A percentile compares a stretch with the other conserved stretches of the same genome.
Evolutionary conservation across 495 filamentous ascomycete genomes (phyloP).

Genomic region (Neurospora intermedia): DNA sequence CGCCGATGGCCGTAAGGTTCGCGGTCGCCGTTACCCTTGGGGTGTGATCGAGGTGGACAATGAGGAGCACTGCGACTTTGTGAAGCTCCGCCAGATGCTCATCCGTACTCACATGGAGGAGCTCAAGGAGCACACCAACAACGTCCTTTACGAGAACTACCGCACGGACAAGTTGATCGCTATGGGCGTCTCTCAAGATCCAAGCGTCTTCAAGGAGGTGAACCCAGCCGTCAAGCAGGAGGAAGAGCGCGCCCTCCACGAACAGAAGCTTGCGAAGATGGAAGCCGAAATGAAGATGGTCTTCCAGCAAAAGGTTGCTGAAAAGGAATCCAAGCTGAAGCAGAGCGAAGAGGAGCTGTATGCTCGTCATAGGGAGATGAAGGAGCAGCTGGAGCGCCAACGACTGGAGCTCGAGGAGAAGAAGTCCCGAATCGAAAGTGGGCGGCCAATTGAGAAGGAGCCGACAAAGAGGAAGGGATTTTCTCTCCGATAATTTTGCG

Average conservation of each 20-base stretch:
- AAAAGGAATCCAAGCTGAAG: conserved; percentile 99
- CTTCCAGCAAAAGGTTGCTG: conserved; percentile 99
- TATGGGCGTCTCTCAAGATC: conserved; percentile 98
- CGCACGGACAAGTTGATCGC: conserved; percentile 95
- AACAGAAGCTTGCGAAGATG: conserved; percentile 99
- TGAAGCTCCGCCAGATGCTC: conserved; percentile 98
- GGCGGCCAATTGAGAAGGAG: conserved; percentile 92
- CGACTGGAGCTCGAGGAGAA: conserved; percentile 93
- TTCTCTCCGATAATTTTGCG: conserved; percentile 70
- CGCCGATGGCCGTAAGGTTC: conserved; percentile 87
- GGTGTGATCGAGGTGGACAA: conserved; percentile 99
- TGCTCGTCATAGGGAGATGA: conserved; percentile 97
- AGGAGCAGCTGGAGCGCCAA: conserved; percentile 95
- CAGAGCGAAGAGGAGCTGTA: conserved; percentile 99
- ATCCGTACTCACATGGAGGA: conserved; percentile 99
- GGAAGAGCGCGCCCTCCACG: conserved; percentile 93
- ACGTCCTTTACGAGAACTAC: conserved; percentile 97
- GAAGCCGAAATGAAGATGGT: conserved; percentile 99
- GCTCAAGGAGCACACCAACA: conserved; percentile 99
- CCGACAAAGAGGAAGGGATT: conserved; percentile 94
- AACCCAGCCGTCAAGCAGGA: conserved; percentile 99
- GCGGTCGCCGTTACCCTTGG: conserved; percentile 95
- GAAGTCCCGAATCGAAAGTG: conserved; percentile 85
- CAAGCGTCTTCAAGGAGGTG: conserved; percentile 99
- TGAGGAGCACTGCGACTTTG: conserved; percentile 99